Evolutionary conservation across 2,329 filamentous ascomycete genomes (phyloP).

Genomic region (Beauveria australis): DNA sequence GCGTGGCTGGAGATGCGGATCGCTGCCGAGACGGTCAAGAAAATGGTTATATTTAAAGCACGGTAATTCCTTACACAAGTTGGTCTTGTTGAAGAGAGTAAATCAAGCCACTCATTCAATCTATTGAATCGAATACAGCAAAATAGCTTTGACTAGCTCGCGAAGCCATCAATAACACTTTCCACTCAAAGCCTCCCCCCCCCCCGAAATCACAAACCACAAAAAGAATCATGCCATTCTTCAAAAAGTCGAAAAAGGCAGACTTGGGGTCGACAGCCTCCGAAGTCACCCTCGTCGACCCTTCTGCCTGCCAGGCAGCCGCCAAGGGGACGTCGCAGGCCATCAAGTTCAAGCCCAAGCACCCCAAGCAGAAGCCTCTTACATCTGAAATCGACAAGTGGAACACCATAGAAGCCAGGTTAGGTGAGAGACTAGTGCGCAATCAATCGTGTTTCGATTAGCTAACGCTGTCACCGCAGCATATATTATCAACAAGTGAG

Average conservation of each 20-base stretch:
- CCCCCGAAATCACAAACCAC: background rate
- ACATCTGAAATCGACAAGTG: slow-evolving; percentile 2
- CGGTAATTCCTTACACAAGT: background rate
- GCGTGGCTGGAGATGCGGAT: background rate
- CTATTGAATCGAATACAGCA: background rate
- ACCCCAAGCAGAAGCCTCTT: background rate
- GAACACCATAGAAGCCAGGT: slow-evolving; percentile 5
- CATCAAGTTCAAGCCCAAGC: background rate
- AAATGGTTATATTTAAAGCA: background rate
- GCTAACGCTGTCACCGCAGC: background rate
- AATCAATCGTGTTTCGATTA: background rate
- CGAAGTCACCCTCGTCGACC: slow-evolving; percentile 7
- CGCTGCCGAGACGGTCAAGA: background rate
- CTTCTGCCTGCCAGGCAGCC: background rate
- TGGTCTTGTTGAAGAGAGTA: background rate
- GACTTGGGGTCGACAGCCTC: background rate
- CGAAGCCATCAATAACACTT: background rate
- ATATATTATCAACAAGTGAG: slow-evolving; percentile 7
- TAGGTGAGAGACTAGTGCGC: background rate
- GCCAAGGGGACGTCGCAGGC: background rate
- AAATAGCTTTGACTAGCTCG: background rate
- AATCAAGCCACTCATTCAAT: background rate
- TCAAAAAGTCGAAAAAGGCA: background rate
- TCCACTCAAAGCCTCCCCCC: background rate
- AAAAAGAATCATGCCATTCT: background rate